Percentiles rank a stretch among this genome's conserved stretches.
Evolutionary conservation across 768 basidiomycete species (phyloP).

Genomic region (Fomitopsis pulvina): DNA sequence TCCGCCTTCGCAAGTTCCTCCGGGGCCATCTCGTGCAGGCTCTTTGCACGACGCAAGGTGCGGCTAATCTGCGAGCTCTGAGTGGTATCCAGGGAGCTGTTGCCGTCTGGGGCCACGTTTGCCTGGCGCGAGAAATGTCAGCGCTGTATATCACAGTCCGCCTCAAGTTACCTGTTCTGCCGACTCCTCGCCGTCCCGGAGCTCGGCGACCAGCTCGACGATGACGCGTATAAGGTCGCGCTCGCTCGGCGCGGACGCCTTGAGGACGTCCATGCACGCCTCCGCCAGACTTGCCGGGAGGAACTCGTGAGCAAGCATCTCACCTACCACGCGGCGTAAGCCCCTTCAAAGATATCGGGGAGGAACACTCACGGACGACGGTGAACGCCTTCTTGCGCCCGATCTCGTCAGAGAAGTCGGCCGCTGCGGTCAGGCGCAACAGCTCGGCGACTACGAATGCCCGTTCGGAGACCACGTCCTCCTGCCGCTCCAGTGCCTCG

Average conservation of each 20-base stretch:
- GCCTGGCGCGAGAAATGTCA: not conserved
- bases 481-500: conserved; percentile 15
- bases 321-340: conserved; percentile 28
- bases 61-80: conserved; percentile 5
- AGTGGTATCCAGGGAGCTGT: conserved; percentile 9
- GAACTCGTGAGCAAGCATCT: conserved; percentile 39
- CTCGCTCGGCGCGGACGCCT: conserved; percentile 37
- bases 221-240: conserved; percentile 43
- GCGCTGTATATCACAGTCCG: not conserved
- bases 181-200: conserved; percentile 27
- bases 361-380: conserved; percentile 34
- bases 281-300: conserved; percentile 39
- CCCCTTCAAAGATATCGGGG: too few species aligned
- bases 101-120: not conserved
- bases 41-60: conserved; percentile 3
- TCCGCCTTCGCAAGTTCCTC: conserved; percentile 30
- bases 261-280: conserved; percentile 39
- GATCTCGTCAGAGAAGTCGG: conserved; percentile 48
- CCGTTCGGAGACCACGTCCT: conserved; percentile 15
- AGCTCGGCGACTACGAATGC: conserved; percentile 40
- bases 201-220: conserved; percentile 43
- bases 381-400: conserved; percentile 45
- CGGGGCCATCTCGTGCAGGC: conserved; percentile 21
- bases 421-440: conserved; percentile 34
- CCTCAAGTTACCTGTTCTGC: conserved; percentile 2